Conservation (phyloP, 345 rosid species). For the Eucalyptus urophylla region DNA sequence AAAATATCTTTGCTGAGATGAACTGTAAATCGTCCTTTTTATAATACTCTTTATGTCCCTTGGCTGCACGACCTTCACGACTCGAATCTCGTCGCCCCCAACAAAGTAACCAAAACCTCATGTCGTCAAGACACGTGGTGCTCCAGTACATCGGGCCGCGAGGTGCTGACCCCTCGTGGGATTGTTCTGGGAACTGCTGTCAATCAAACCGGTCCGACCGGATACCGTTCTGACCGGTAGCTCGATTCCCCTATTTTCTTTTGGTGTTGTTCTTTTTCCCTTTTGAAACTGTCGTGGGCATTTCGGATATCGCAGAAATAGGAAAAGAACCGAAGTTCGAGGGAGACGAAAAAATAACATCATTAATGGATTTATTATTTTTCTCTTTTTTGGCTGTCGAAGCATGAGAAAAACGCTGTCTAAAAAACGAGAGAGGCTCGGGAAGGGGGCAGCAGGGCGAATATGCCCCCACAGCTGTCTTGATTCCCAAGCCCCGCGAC, state of each 20-base stretch:
- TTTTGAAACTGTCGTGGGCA: not conserved
- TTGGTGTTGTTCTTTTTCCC: not conserved
- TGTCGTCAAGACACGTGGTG: not conserved
- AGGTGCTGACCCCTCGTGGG: not conserved
- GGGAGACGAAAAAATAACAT: not conserved
- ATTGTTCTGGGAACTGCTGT: not conserved
- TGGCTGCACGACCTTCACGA: not conserved
- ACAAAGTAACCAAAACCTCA: not conserved
- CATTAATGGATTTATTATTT: not conserved
- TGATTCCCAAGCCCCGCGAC: not conserved
- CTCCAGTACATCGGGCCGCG: not conserved
- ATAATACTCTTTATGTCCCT: accelerated
- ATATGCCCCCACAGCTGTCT: slow-evolving; percentile 2
- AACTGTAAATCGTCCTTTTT: not conserved
- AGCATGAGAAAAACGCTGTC: not conserved
- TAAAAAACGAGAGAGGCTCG: not conserved
- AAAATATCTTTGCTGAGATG: not conserved
- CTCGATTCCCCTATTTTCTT: not conserved
- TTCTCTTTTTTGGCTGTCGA: not conserved
- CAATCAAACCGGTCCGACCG: not conserved
- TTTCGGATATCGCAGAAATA: not conserved
- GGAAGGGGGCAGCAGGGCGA: not conserved
- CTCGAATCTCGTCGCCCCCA: not conserved
- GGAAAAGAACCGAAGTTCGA: not conserved
- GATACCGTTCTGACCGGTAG: not conserved